Evolutionary conservation across 495 filamentous ascomycete genomes (phyloP), one percentile per base, ranked within the genome.

Genomic region (Clavariopsis aquatica): DNA sequence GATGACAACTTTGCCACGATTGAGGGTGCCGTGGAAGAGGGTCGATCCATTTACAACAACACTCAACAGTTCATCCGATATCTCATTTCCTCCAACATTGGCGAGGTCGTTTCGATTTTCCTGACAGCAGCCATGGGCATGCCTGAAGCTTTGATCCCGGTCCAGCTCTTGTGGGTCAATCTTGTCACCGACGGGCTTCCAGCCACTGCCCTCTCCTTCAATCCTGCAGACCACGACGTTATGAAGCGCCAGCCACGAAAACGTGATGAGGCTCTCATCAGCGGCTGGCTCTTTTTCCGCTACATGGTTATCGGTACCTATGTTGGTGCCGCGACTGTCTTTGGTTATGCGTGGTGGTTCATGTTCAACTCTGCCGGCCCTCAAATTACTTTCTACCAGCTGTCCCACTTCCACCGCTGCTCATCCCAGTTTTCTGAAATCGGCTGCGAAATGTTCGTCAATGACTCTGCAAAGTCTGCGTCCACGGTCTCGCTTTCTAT

Each of bases 11-110:
- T 99, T 74, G 94, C 95, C 49, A 98, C 95, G 26, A 99, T 99
- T 72, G 90, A 93, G 70, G 83, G 90, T 58, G 95, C 95, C 34
- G 92, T 99, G 55, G 94, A 97, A 76, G 95, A 99, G 77, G 95
- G 95, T 56, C 88, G 95, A 56, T 92, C 92, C 31, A 99, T 99
- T 79, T 99, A 96, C 82, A 97, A 93, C 86, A 99, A 99, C 82
- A 99, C 95, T 2, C 95, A 99, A 74, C 95, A 99, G 74, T 99
- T 99, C 76, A 99, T 99, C 77, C 90, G 95, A 27, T 99, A 99
- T 74, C 83, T 99, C 52, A 99, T 99, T 76, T 96, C 92, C 9
- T 97, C 93, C 29, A 99, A 99, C 79, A 99, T 99, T 52, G 95
- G 95, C 76, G 95, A 99, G 75, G 95, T 99, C 31, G 95, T 99